A percentile compares a stretch with the other conserved stretches of the same genome.
Evolutionary conservation across 768 basidiomycete genomes (phyloP).

Genomic region (Mycena floridula): DNA sequence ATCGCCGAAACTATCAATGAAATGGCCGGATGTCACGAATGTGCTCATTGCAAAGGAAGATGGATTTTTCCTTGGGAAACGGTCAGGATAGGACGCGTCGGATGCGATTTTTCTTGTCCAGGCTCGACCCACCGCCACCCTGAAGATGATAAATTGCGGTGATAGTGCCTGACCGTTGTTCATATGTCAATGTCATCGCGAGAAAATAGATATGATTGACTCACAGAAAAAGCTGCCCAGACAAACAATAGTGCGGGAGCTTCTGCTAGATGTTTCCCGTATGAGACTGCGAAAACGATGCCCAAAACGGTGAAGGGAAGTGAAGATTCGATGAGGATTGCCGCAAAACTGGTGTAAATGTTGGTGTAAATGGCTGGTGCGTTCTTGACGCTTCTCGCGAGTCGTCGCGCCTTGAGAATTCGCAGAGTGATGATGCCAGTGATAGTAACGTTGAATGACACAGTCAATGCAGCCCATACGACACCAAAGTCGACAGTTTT

Average conservation of each 20-base stretch:
- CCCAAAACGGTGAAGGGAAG: not conserved
- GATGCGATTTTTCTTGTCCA: conserved; percentile 2
- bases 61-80: too few relatives aligned
- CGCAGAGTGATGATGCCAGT: not conserved
- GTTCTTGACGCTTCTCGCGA: not conserved
- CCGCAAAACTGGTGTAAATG: not conserved
- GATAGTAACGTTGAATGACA: conserved; percentile 10
- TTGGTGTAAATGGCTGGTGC: not conserved
- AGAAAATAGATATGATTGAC: not conserved
- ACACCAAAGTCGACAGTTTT: conserved; percentile 17
- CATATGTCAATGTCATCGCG: not conserved
- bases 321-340: not conserved
- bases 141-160: conserved; percentile 3
- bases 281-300: not conserved
- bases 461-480: conserved; percentile 19
- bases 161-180: not conserved
- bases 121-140: conserved; percentile 1
- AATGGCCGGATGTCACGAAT: too few relatives aligned
- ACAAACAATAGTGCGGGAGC: not conserved
- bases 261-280: not conserved
- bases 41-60: too few relatives aligned
- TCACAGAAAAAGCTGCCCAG: not conserved
- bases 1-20: too few relatives aligned
- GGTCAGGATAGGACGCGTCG: too few relatives aligned
- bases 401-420: not conserved